Base-by-base conservation (phyloP, 2,329 filamentous ascomycete species). In the Colletotrichum higginsianum region DNA sequence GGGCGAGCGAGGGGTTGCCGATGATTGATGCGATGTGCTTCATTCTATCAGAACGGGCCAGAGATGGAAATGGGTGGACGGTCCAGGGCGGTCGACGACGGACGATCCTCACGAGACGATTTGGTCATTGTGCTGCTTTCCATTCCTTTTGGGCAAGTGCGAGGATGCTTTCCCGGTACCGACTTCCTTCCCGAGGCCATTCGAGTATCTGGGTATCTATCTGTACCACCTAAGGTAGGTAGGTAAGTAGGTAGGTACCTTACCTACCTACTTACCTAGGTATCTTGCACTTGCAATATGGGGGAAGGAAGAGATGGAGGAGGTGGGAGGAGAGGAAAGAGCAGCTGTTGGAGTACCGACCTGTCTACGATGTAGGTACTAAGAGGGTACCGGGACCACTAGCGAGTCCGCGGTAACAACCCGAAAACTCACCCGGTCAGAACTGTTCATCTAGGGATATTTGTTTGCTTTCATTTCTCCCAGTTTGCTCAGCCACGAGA, bases 11-110 rank as follows among this genome's bases (percentile, higher is more conserved):
- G 30, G 30, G 42, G 30, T 30, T 35, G 62, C 35, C 68, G 68
- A 71, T 68, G 44, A 26, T 58, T 61, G 64, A 71, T 38, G 47
- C 56, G 23, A 67, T 38, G 63, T 38, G 38, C 30, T 38, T 49
- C 57, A 44, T 38, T 49, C 57, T 49, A 68, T 47, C 47, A 63
- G 60, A 63, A 26, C 38, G 65, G 35, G 26, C 44, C 18, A 42
- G 56, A 18, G n/a, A 9, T 2, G 23, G 23, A 38, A 42, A 21
- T 50, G 8, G 21, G 49, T 50, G 26, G 26, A 50, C 13, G 42
- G 47, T 44, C 50, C 38, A 35, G n/a, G 35, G n/a, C 9, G 44
- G 50, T 49, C 63, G 40, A 42, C 18, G 15, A 47, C 35, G 38
- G 65, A 50, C 50, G 65, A 67, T 62, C 57, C 23, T 21, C 49